Percentiles rank a stretch among this genome's conserved stretches.
Evolutionary conservation across 805 yeast genomes (phyloP).

Genomic region (Brettanomyces custersianus): DNA sequence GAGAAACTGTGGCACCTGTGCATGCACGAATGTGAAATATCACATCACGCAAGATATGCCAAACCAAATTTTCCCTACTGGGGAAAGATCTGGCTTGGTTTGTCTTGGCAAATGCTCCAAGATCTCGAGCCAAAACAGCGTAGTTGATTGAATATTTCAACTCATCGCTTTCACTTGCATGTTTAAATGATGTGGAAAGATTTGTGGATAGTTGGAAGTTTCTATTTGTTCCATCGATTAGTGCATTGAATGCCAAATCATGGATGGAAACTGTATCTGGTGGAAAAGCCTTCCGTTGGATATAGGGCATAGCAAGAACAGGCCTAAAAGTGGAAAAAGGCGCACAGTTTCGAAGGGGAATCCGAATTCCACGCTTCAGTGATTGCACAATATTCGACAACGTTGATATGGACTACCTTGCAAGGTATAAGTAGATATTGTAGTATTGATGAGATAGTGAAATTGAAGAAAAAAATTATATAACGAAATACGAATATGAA

Average conservation of each 20-base stretch:
- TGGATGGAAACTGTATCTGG: constrained; percentile 39
- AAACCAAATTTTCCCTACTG: constrained; percentile 31
- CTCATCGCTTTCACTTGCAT: constrained; percentile 78
- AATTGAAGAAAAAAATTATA: no score
- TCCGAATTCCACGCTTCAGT: no score
- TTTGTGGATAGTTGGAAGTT: constrained; percentile 32
- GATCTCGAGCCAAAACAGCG: constrained; percentile 67
- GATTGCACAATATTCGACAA: no score
- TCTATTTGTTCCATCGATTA: constrained; percentile 6
- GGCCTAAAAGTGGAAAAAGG: no score
- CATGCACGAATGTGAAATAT: constrained; percentile 13
- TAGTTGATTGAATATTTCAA: constrained; percentile 77
- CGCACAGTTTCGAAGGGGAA: no score
- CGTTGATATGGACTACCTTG: no score
- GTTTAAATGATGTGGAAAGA: constrained; percentile 56
- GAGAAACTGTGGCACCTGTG: constrained; percentile 8
- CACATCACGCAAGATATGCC: constrained; percentile 12
- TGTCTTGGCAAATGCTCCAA: constrained; percentile 42
- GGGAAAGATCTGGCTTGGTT: constrained; percentile 32
- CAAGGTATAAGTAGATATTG: no score
- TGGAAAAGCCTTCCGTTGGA: no score
- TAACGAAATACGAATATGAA: no score
- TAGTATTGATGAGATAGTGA: no score
- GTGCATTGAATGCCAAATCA: constrained; percentile 29
- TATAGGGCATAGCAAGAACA: no score